A percentile compares a stretch with the other conserved stretches of the same genome.
These are phyloP conservation scores for Suillus hirtellus DNA, from an alignment of 768 basidiomycete species.

Conservation along the genomic window DNA sequence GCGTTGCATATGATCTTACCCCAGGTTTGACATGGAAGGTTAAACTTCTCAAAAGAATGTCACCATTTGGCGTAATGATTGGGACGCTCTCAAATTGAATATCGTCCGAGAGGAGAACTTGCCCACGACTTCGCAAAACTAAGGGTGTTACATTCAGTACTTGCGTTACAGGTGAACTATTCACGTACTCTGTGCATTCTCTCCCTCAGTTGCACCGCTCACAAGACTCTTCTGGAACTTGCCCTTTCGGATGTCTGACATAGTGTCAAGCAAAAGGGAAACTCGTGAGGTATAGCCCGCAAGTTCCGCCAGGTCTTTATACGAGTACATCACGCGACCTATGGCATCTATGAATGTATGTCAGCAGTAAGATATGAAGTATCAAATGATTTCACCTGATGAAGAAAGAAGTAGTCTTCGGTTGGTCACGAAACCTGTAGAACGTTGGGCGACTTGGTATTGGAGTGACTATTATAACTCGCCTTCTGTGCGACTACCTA, in stretches of 20 bases:
- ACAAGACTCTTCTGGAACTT: slow-evolving; percentile 89
- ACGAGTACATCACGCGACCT: slow-evolving; percentile 95
- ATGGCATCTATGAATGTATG: slow-evolving; percentile 68
- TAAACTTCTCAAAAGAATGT: slow-evolving; percentile 80
- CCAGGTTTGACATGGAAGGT: slow-evolving; percentile 90
- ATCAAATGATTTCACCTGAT: slow-evolving; percentile 50
- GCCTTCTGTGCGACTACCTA: slow-evolving; percentile 92
- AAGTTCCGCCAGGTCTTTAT: slow-evolving; percentile 94
- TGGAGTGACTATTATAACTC: slow-evolving; percentile 7
- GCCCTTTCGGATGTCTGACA: slow-evolving; percentile 81
- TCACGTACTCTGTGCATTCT: slow-evolving; percentile 71
- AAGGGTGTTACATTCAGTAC: slow-evolving; percentile 8
- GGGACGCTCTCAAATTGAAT: slow-evolving; percentile 93
- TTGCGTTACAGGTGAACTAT: neutral
- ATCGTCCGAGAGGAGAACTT: slow-evolving; percentile 81
- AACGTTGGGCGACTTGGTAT: neutral
- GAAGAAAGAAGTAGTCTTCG: slow-evolving; percentile 85
- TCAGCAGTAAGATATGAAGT: slow-evolving; percentile 5
- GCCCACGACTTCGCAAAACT: slow-evolving; percentile 82
- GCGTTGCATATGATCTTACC: slow-evolving; percentile 38
- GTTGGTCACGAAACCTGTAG: slow-evolving; percentile 93
- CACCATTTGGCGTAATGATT: slow-evolving; percentile 95
- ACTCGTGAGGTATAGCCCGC: slow-evolving; percentile 96
- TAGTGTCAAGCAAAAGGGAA: slow-evolving; percentile 83
- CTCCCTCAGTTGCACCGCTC: slow-evolving; percentile 67